Base-by-base conservation (phyloP, 2,329 filamentous ascomycete genomes). In the Penicillium griseofulvum region DNA sequence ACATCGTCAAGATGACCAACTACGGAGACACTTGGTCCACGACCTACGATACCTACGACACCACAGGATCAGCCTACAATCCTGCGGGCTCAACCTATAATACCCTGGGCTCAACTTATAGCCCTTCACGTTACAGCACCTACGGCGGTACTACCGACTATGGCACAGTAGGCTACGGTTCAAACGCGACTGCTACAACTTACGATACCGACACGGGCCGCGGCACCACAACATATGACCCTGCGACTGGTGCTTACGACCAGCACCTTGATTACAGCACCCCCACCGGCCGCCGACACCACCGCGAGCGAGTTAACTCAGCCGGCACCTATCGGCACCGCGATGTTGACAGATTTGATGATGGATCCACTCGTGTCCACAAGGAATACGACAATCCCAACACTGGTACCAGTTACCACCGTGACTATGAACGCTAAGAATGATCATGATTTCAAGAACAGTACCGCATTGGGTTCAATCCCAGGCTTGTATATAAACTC, bases 341-440 rank as follows among this genome's bases (percentile, higher is more conserved):
- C 14, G 69, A 72, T 41, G 69, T 71, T 41, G 69, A 71, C 49
- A 54, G 61, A 16, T 60, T 56, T 10, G 68, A 69, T 36, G 68
- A 71, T 42, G 68, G 68, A 45, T 61, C 65, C 5, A 60, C 59
- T 19, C 66, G 62, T 38, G 67, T 70, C 50, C 68, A 71, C 49
- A 61, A 67, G 33, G 69, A 72, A 54, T 71, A 71, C 44, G 62
- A 65, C 29, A 70, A 71, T 39, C 67, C 69, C 17, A 71, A 71
- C 51, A 71, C 68, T 3, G 68, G 69, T 45, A 71, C 67, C 36
- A 68, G 63, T 49, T 71, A 70, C 54, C 68, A 70, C 41, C 62
- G 68, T 22, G 69, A 72, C 49, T 70, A 69, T 57, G 68, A 71
- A 54, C 58, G 56, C 46, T 28, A 22, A 46, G 12, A 14, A 19